Evolutionary conservation across 108 stramenopile species (phyloP).

Genomic region (Epithemia pelagica): DNA sequence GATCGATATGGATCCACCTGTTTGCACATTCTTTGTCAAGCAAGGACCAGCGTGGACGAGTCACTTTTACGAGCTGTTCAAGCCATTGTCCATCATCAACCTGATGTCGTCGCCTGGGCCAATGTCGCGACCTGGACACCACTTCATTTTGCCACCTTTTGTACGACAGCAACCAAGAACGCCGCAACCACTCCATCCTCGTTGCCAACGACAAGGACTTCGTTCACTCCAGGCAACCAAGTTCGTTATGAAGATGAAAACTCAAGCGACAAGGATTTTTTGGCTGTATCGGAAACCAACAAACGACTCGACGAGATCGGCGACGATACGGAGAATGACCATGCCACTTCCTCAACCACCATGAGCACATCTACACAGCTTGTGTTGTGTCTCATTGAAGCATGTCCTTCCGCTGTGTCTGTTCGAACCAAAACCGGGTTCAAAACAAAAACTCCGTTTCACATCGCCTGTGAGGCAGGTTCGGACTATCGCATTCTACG

Average conservation of each 20-base stretch:
- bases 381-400: slow-evolving; percentile 12
- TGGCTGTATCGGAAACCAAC: neutral
- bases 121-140: slow-evolving; percentile 28
- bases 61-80: slow-evolving; percentile 17
- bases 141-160: slow-evolving; percentile 26
- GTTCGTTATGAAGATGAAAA: neutral
- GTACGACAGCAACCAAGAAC: neutral
- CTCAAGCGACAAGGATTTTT: neutral
- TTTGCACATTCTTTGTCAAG: slow-evolving; percentile 28
- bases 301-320: neutral
- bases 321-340: neutral
- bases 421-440: slow-evolving; percentile 14
- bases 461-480: slow-evolving; percentile 25
- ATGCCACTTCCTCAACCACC: too few relatives aligned
- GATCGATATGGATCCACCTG: slow-evolving; percentile 27
- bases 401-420: slow-evolving; percentile 22
- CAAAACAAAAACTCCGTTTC: slow-evolving; percentile 28
- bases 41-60: slow-evolving; percentile 12
- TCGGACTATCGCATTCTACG: slow-evolving; percentile 12
- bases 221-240: neutral
- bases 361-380: slow-evolving; percentile 1
- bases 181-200: neutral
- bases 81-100: slow-evolving; percentile 16
- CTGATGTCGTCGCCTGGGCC: slow-evolving; percentile 12
- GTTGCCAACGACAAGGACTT: neutral